phyloP scores from a whole-genome alignment of 495 filamentous ascomycete species.

The Podospora pseudoanserina region DNA sequence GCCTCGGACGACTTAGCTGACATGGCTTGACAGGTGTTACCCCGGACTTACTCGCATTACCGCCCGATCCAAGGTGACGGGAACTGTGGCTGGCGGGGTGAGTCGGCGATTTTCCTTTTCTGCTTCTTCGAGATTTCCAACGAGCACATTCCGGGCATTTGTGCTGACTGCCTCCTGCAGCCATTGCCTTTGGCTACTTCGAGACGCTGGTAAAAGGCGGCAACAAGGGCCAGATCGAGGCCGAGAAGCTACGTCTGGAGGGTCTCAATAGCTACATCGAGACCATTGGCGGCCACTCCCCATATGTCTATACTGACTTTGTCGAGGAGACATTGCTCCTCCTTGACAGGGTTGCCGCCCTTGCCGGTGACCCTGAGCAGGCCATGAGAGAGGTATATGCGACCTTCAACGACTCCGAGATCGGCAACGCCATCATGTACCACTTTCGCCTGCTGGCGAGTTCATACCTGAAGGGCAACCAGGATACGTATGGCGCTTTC shows the following conservation, averaged over 20 bases:
- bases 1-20: not conserved
- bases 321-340: conserved; percentile 68
- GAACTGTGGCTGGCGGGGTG: conserved; percentile 98
- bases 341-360: conserved; percentile 55
- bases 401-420: conserved; percentile 69
- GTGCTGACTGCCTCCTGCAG: conserved; percentile 44
- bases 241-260: conserved; percentile 67
- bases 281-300: conserved; percentile 61
- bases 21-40: conserved; percentile 58
- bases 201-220: conserved; percentile 70
- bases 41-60: conserved; percentile 80
- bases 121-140: not conserved
- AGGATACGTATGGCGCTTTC: conserved; percentile 66
- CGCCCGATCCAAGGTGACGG: conserved; percentile 89
- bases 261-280: conserved; percentile 65
- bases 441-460: conserved; percentile 72
- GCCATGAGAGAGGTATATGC: conserved; percentile 59
- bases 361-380: conserved; percentile 52
- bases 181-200: conserved; percentile 89
- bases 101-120: conserved; percentile 29
- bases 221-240: conserved; percentile 59
- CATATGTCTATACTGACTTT: conserved; percentile 77
- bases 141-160: not conserved
- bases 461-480: conserved; percentile 78
- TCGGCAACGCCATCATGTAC: conserved; percentile 68